Evolutionary conservation across 1,139 yeast species (phyloP), one percentile per base, ranked within the genome.

Genomic region (Keqinozyma sinolaborantium): DNA sequence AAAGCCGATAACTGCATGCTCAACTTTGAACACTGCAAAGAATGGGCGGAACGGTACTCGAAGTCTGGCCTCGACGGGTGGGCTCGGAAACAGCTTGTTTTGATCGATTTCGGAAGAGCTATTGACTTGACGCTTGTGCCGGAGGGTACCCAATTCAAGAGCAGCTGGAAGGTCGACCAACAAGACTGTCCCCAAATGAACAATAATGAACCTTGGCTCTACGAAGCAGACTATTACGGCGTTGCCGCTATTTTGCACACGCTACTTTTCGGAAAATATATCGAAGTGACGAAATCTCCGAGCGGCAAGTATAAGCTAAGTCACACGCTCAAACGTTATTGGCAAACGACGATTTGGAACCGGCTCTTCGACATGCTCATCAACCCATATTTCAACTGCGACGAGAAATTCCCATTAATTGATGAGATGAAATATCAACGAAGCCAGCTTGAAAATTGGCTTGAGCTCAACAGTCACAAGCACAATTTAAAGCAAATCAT

Each of bases 1-100:
- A 85, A 83, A 48, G 83, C 95, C 0, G 95, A 86, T 40, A 88
- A 88, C 49, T 83, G 94, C 43, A 84, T 90, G 95, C 52, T 87
- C 0, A 58, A 83, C 25, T 68, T 85, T 26, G 62, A 61, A 23
- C 30, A 37, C 2, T 40, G 48, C 4, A 40, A 35, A 5, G 42
- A 42, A 2, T 51, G 56, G 39, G 29, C 44, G 25, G 63, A 54
- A 28, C 35, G 33, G 19, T 71, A 63, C 43, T 45, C 48, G 28
- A 41, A 58, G 9, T 48, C 54, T 16, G 73, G 75, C 0, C 29
- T 30, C 1, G 38, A 47, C 5, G 73, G 73, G 3, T 81, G 88
- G 87, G 40, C 51, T 14, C 47, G 55, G 2, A 73, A 74, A 43
- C 83, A 88, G 14, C 51, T 87, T 4, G 70, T 74, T 13, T 53